Percentiles rank a stretch among this genome's conserved stretches.
These are phyloP conservation scores for Cytospora leucostoma DNA, from an alignment of 2,329 filamentous ascomycete species.

Conservation along the genomic window DNA sequence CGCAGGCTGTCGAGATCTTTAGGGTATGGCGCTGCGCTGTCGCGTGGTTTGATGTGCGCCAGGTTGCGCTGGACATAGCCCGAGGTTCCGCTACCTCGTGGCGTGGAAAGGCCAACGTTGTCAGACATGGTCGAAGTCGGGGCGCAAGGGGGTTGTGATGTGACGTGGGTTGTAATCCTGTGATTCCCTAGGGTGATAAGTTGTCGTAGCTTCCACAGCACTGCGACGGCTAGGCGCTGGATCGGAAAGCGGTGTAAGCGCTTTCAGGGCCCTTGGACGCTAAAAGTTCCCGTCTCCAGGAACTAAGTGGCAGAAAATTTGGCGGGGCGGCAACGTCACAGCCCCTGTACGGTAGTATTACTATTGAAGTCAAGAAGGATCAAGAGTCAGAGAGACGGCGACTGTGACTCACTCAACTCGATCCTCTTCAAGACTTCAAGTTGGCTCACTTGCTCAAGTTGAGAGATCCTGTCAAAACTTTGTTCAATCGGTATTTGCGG, in stretches of 20 bases:
- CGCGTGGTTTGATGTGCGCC: conserved; percentile 82
- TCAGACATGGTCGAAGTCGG: conserved; percentile 70
- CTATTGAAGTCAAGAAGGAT: background rate
- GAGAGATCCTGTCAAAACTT: background rate
- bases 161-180: background rate
- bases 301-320: conserved; percentile 18
- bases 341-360: conserved; percentile 1
- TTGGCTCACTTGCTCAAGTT: background rate
- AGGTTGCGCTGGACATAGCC: conserved; percentile 97
- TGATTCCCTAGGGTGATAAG: background rate
- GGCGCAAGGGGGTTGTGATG: no score
- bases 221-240: background rate
- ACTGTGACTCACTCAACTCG: conserved; percentile 18
- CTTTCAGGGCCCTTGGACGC: background rate
- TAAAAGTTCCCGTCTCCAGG: background rate
- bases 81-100: conserved; percentile 91
- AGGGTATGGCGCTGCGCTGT: conserved; percentile 72
- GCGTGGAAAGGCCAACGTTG: conserved; percentile 94
- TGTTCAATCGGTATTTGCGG: background rate
- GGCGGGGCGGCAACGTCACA: no score
- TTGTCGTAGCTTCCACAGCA: background rate
- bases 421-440: background rate
- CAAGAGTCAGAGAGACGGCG: conserved; percentile 15
- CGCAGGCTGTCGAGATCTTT: background rate
- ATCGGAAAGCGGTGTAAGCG: conserved; percentile 19